Evolutionary conservation across 352 stramenopile genomes (phyloP).

Genomic region (Phytophthora tentaculata): DNA sequence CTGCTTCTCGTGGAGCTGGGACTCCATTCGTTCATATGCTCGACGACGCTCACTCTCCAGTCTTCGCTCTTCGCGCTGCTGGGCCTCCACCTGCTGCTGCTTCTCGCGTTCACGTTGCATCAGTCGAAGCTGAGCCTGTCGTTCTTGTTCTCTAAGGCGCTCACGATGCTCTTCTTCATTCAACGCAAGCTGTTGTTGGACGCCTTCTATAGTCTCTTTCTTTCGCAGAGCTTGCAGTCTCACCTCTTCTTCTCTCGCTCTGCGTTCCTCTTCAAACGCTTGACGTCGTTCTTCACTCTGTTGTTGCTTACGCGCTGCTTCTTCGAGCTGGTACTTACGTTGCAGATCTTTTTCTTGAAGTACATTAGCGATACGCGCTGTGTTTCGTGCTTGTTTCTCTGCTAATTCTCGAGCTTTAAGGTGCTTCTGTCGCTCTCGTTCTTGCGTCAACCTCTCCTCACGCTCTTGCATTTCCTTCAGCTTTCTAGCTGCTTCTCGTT

Average conservation of each 20-base stretch:
- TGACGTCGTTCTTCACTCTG: slow-evolving; percentile 63
- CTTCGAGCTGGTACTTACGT: slow-evolving; percentile 49
- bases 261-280: slow-evolving; percentile 54
- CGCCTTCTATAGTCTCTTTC: slow-evolving; percentile 66
- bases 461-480: slow-evolving; percentile 53
- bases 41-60: slow-evolving; percentile 58
- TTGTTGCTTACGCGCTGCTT: slow-evolving; percentile 64
- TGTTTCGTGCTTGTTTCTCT: slow-evolving; percentile 73
- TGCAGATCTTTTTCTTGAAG: slow-evolving; percentile 67
- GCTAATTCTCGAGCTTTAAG: slow-evolving; percentile 50
- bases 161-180: slow-evolving; percentile 64
- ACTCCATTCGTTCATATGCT: slow-evolving; percentile 71
- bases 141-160: slow-evolving; percentile 56
- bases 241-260: slow-evolving; percentile 53
- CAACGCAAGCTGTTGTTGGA: slow-evolving; percentile 63
- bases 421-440: slow-evolving; percentile 54
- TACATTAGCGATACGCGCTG: slow-evolving; percentile 66
- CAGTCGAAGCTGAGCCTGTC: slow-evolving; percentile 46
- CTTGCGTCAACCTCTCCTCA: slow-evolving; percentile 50
- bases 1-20: slow-evolving; percentile 57
- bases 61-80: slow-evolving; percentile 55
- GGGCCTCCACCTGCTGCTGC: slow-evolving; percentile 50
- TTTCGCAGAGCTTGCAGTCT: slow-evolving; percentile 53
- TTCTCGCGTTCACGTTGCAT: slow-evolving; percentile 57
- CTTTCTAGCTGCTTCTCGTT: slow-evolving; percentile 51